Percentiles rank a stretch among this genome's conserved stretches.
These are phyloP conservation scores for Setaria italica DNA, from an alignment of 202 grass and related monocot genomes.

Conservation along the genomic window DNA sequence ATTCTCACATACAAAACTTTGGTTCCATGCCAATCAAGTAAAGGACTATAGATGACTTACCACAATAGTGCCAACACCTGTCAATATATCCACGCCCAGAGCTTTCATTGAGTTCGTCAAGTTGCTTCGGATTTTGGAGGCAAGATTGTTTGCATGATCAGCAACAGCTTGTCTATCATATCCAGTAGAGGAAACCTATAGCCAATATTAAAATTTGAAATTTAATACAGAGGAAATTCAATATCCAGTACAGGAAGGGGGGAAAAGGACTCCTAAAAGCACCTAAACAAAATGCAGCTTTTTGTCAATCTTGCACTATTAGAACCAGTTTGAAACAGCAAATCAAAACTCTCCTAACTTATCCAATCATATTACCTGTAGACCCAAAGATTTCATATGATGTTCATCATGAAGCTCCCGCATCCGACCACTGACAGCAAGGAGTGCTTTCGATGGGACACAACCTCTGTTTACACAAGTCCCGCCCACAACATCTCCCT, in stretches of 20 bases:
- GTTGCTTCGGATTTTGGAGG: constrained; percentile 86
- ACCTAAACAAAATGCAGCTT: background rate
- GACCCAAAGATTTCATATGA: constrained; percentile 88
- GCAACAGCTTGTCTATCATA: constrained; percentile 91
- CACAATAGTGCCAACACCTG: constrained; percentile 78
- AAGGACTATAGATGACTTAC: constrained; percentile 55
- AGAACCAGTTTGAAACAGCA: background rate
- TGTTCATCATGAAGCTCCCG: constrained; percentile 88
- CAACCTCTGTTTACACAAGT: constrained; percentile 98
- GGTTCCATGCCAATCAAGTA: constrained; percentile 5
- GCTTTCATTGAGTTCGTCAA: constrained; percentile 96
- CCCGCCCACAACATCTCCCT: constrained; percentile 92
- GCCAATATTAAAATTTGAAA: background rate
- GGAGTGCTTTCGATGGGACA: constrained; percentile 94
- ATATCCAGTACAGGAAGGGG: too few relatives aligned
- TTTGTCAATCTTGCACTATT: background rate
- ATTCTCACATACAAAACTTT: background rate
- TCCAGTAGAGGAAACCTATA: constrained; percentile 83
- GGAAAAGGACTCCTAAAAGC: background rate
- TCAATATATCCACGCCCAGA: constrained; percentile 90
- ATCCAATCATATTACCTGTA: constrained; percentile 63
- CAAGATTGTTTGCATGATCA: constrained; percentile 96
- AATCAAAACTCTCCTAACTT: background rate
- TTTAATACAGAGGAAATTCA: too few relatives aligned
- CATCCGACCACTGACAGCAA: constrained; percentile 96